Conservation (phyloP, 2,329 filamentous ascomycete species). For the Fusarium pilosicola region DNA sequence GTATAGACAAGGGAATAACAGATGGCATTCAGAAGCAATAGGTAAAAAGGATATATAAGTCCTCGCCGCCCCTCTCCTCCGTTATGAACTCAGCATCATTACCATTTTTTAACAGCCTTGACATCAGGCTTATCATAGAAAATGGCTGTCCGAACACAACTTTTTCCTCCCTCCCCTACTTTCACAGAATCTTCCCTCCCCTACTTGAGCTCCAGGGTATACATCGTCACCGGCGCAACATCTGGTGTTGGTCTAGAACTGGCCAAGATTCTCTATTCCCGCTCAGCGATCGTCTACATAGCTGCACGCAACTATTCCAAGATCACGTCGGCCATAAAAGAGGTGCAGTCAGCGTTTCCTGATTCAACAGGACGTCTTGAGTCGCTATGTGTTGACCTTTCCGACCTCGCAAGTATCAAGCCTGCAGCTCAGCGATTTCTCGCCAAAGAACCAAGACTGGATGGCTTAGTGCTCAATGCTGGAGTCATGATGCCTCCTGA, state of each 20-base stretch:
- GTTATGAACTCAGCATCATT: not conserved
- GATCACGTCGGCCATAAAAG: conserved; percentile 16
- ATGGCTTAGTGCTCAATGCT: conserved; percentile 34
- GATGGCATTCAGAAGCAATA: not conserved
- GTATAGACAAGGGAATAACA: not conserved
- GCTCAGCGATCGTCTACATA: conserved; percentile 26
- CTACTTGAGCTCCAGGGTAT: conserved; percentile 17
- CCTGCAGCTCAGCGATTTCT: not conserved
- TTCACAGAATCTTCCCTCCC: conserved; percentile 33
- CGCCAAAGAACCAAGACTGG: conserved; percentile 18
- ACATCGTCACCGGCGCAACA: conserved; percentile 36
- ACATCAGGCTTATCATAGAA: not conserved
- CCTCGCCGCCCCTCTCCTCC: not conserved
- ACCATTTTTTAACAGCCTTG: not conserved
- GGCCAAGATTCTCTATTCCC: conserved; percentile 32
- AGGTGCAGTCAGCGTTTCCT: conserved; percentile 11
- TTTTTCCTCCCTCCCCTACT: conserved; percentile 28
- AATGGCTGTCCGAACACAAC: conserved; percentile 28
- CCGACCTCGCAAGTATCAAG: conserved; percentile 19
- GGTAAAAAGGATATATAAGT: not conserved
- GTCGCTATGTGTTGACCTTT: conserved; percentile 24
- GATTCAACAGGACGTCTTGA: conserved; percentile 23
- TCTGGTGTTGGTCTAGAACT: conserved; percentile 32
- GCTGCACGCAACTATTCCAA: conserved; percentile 20
- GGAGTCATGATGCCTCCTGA: conserved; percentile 34